A percentile compares a stretch with the other conserved stretches of the same genome.
Conservation (phyloP, 331 rosid species). For the Pyracantha coccinea region DNA sequence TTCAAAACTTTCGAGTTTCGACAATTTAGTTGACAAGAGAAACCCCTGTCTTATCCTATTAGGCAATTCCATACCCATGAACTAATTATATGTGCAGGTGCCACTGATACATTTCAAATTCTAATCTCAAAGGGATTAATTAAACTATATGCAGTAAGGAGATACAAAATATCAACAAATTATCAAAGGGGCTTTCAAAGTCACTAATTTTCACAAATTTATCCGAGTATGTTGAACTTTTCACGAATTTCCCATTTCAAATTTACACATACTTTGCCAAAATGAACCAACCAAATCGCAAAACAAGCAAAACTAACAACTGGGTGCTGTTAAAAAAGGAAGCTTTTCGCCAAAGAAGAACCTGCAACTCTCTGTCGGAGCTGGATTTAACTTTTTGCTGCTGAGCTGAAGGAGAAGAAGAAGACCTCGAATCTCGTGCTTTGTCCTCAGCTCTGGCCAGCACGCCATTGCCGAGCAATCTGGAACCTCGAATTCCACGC, state of each 20-base stretch:
- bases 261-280: background rate
- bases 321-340: constrained; percentile 2
- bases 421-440: constrained; percentile 32
- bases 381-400: constrained; percentile 34
- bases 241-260: background rate
- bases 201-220: background rate
- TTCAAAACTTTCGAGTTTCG: background rate
- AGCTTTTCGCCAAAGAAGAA: constrained; percentile 20
- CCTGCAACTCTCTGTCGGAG: constrained; percentile 46
- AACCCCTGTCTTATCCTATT: background rate
- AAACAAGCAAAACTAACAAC: constrained; percentile 5
- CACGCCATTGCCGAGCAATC: constrained; percentile 40
- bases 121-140: background rate
- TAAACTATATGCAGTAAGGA: background rate
- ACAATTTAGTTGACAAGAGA: background rate
- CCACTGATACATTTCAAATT: background rate
- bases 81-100: background rate
- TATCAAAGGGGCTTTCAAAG: background rate
- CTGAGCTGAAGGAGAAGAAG: constrained; percentile 39
- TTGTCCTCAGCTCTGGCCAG: constrained; percentile 73
- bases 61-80: background rate
- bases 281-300: constrained; percentile 2
- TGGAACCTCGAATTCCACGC: constrained; percentile 26
- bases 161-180: background rate
- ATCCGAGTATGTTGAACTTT: background rate